Conservation (phyloP, 768 basidiomycete species). For the Russula olivacea region DNA sequence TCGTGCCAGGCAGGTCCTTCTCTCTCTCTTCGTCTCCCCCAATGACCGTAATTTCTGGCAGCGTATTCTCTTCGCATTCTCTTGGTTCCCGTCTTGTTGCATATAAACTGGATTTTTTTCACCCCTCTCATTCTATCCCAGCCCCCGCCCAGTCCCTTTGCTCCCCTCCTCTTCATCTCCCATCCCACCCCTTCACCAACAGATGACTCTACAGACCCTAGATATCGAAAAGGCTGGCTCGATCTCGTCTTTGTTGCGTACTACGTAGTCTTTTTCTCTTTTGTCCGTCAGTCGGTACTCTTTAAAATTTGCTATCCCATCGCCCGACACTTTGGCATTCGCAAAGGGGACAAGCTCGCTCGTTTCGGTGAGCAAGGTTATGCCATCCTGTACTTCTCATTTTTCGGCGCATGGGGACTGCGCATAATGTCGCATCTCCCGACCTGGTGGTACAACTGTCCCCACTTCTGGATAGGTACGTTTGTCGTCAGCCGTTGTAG, state of each 20-base stretch:
- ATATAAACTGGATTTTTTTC: constrained; percentile 56
- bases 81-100: constrained; percentile 52
- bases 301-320: constrained; percentile 59
- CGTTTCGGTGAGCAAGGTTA: constrained; percentile 93
- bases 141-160: constrained; percentile 64
- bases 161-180: constrained; percentile 64
- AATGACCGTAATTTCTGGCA: constrained; percentile 26
- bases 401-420: constrained; percentile 69
- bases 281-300: constrained; percentile 71
- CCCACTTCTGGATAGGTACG: constrained; percentile 79
- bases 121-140: constrained; percentile 43
- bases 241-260: constrained; percentile 80
- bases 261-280: constrained; percentile 84
- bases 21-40: neutral
- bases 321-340: constrained; percentile 66
- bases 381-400: constrained; percentile 70
- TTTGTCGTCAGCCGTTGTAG: neutral
- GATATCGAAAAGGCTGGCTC: constrained; percentile 64
- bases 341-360: constrained; percentile 57
- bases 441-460: constrained; percentile 80
- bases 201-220: constrained; percentile 42
- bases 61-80: constrained; percentile 65
- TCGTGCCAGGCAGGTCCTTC: constrained; percentile 56
- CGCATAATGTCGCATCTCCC: constrained; percentile 76
- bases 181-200: constrained; percentile 48